A percentile compares a stretch with the other conserved stretches of the same genome.
phyloP scores from a whole-genome alignment of 176 grass and related monocot species.

The Triticum dicoccoides region DNA sequence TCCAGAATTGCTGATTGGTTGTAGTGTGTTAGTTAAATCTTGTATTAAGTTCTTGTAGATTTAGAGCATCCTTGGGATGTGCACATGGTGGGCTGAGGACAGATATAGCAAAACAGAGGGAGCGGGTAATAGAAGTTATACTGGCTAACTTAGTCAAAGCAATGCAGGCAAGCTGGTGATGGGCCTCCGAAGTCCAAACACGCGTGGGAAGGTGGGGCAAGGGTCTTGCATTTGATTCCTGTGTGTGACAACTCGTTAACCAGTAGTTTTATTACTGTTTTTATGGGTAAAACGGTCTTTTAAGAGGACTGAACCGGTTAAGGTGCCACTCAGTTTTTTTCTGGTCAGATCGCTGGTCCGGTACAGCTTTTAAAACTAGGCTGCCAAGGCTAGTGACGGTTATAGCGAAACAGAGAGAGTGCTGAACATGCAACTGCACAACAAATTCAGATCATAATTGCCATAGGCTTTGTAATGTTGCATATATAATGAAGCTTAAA shows the following conservation, averaged over 20 bases:
- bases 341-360: not conserved
- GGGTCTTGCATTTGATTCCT: not conserved
- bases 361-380: not conserved
- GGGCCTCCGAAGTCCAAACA: not conserved
- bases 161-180: not conserved
- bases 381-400: not conserved
- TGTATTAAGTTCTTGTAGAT: not conserved
- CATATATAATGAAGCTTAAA: conserved; percentile 1
- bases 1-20: not conserved
- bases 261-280: not conserved
- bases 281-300: not conserved
- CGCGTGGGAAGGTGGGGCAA: not conserved
- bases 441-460: not conserved
- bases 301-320: not conserved
- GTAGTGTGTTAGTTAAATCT: not conserved
- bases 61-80: not conserved
- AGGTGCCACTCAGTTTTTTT: not conserved
- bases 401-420: not conserved
- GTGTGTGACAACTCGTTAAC: not conserved
- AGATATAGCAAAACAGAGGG: not conserved
- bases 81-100: not conserved
- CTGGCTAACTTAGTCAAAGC: conserved; percentile 1
- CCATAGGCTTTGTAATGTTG: not conserved
- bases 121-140: not conserved
- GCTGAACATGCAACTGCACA: not conserved